Evolutionary conservation across 176 grass and related monocot genomes (phyloP).

Genomic region (Oryza coarctata): DNA sequence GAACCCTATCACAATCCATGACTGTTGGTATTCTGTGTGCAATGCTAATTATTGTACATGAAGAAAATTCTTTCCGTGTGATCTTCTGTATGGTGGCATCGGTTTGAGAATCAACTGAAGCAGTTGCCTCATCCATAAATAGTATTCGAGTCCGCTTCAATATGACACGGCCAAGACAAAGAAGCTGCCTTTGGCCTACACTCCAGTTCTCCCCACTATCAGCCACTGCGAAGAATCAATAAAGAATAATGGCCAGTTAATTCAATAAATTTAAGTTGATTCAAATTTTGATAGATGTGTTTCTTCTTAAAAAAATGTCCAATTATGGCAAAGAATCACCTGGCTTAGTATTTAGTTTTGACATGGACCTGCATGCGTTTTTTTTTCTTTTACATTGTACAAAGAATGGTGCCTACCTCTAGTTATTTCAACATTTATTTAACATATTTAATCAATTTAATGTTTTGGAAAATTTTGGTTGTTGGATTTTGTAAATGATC

Average conservation of each 20-base stretch:
- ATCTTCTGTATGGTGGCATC: constrained; percentile 85
- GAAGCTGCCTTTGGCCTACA: constrained; percentile 84
- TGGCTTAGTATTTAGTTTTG: neutral
- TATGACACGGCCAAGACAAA: constrained; percentile 85
- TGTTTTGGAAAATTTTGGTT: neutral
- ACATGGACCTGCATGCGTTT: neutral
- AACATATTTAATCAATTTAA: neutral
- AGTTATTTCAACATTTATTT: neutral
- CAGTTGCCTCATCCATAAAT: constrained; percentile 97
- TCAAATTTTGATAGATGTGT: neutral
- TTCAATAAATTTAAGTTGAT: neutral
- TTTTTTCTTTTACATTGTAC: neutral
- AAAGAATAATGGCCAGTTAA: neutral
- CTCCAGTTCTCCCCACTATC: constrained; percentile 98
- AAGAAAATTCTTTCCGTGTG: constrained; percentile 69
- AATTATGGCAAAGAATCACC: neutral
- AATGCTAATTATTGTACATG: constrained; percentile 95
- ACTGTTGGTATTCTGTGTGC: constrained; percentile 96
- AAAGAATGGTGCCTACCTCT: neutral
- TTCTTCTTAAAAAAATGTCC: neutral
- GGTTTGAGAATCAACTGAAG: constrained; percentile 93
- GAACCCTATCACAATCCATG: constrained; percentile 87
- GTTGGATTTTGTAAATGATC: neutral
- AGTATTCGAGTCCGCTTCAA: constrained; percentile 67
- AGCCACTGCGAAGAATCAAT: constrained; percentile 48